A percentile compares a stretch with the other conserved stretches of the same genome.
phyloP scores from a whole-genome alignment of 441 rosid genomes.

The Aquilaria agallochum region DNA sequence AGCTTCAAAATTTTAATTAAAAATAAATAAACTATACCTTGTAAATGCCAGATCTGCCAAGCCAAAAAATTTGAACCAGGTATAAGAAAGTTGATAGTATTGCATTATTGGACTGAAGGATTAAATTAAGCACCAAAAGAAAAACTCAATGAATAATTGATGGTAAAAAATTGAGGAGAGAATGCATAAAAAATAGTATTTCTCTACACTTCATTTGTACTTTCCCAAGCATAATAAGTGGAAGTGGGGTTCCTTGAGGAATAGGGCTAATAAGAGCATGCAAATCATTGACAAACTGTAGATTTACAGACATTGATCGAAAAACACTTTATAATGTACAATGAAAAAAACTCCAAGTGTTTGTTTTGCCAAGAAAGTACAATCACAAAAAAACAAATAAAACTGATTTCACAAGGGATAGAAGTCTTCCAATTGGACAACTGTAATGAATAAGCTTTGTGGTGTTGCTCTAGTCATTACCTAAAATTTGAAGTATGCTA shows the following conservation, averaged over 20 bases:
- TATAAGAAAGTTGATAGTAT: constrained; percentile 85
- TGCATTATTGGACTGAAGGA: constrained; percentile 86
- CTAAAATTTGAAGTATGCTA: too few relatives aligned
- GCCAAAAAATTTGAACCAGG: constrained; percentile 98
- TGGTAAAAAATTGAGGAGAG: not conserved
- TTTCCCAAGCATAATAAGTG: constrained; percentile 88
- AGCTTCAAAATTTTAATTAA: not conserved
- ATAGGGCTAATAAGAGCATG: constrained; percentile 84
- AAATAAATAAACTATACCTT: constrained; percentile 44
- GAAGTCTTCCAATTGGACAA: too few relatives aligned
- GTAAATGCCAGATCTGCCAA: constrained; percentile 85
- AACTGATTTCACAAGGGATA: not conserved
- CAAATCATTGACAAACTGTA: constrained; percentile 95
- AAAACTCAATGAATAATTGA: not conserved
- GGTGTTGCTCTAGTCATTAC: too few relatives aligned
- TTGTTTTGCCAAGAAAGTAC: not conserved
- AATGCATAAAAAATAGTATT: not conserved
- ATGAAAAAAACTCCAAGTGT: too few relatives aligned
- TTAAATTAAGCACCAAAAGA: constrained; percentile 6
- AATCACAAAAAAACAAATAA: constrained; percentile 3
- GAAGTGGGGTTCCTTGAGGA: constrained; percentile 89
- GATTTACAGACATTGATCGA: constrained; percentile 15
- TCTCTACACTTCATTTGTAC: constrained; percentile 22
- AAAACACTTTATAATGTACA: not conserved
- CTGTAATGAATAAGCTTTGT: too few relatives aligned